These are phyloP conservation scores for Mitragyna speciosa DNA, from an alignment of 257 asterid species.

Conservation along the genomic window DNA sequence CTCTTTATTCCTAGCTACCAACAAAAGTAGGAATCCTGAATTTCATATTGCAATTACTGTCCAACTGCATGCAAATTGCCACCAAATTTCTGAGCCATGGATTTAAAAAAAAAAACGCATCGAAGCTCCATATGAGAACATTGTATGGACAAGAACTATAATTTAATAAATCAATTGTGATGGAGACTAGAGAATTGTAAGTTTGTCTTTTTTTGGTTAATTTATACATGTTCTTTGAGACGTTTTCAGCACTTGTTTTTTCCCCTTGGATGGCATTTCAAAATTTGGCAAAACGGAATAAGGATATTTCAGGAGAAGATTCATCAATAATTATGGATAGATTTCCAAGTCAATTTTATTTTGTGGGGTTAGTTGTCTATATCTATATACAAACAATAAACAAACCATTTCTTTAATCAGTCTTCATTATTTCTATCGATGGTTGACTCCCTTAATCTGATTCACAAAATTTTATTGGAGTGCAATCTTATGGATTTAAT, in stretches of 20 bases:
- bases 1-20: conserved; percentile 9
- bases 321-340: conserved; percentile 6
- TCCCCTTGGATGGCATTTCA: not conserved
- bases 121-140: not conserved
- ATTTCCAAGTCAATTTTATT: not conserved
- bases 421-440: conserved; percentile 24
- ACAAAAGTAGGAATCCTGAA: conserved; percentile 19
- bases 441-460: conserved; percentile 10
- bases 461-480: not conserved
- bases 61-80: conserved; percentile 2
- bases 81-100: not conserved
- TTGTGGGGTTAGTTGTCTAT: not conserved
- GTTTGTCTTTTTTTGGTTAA: not conserved
- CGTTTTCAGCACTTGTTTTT: not conserved
- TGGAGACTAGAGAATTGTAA: not conserved
- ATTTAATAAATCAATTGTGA: conserved; percentile 1
- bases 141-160: not conserved
- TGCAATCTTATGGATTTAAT: not conserved
- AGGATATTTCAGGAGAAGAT: not conserved
- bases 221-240: not conserved
- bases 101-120: not conserved
- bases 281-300: not conserved
- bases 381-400: conserved; percentile 5
- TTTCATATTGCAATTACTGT: conserved; percentile 1
- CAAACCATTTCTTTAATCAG: not conserved